Conservation (phyloP, 2,329 filamentous ascomycete genomes). For the Arthrocladium fulminans region DNA sequence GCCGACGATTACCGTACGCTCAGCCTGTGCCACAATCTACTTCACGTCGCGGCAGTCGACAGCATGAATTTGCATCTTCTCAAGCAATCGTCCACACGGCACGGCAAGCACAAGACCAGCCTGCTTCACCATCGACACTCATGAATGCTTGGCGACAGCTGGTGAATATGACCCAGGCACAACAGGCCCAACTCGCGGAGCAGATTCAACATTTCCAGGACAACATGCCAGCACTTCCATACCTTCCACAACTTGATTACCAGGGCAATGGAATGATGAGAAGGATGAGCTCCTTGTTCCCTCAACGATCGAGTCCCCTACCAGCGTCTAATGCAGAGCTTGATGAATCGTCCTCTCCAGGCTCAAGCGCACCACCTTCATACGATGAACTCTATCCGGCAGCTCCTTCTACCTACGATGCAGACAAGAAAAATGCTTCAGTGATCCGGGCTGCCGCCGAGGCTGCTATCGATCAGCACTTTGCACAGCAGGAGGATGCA, state of each 20-base stretch:
- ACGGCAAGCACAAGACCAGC: not conserved
- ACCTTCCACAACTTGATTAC: conserved; percentile 57
- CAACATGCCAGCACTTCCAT: conserved; percentile 53
- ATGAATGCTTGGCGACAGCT: conserved; percentile 8
- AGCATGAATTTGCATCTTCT: conserved; percentile 3
- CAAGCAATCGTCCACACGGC: not conserved
- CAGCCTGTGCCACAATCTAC: not conserved
- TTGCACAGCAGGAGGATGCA: conserved; percentile 16
- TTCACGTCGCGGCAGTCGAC: conserved; percentile 18
- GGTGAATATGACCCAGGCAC: conserved; percentile 8
- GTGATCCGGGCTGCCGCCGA: conserved; percentile 36
- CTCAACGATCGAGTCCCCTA: conserved; percentile 49
- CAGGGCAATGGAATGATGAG: conserved; percentile 65
- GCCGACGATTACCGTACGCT: not conserved
- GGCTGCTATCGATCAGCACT: conserved; percentile 37
- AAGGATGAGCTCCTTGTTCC: conserved; percentile 63
- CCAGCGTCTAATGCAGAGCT: conserved; percentile 39
- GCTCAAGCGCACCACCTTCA: conserved; percentile 52
- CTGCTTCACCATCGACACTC: not conserved
- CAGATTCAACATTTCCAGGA: conserved; percentile 72
- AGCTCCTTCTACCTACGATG: conserved; percentile 29
- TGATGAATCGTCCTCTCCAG: conserved; percentile 35
- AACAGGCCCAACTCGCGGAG: conserved; percentile 60
- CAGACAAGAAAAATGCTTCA: conserved; percentile 37
- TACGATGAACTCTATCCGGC: conserved; percentile 71